Evolutionary conservation across 2,329 filamentous ascomycete species (phyloP), one percentile per base, ranked within the genome.

Genomic region (Periconia sp.): DNA sequence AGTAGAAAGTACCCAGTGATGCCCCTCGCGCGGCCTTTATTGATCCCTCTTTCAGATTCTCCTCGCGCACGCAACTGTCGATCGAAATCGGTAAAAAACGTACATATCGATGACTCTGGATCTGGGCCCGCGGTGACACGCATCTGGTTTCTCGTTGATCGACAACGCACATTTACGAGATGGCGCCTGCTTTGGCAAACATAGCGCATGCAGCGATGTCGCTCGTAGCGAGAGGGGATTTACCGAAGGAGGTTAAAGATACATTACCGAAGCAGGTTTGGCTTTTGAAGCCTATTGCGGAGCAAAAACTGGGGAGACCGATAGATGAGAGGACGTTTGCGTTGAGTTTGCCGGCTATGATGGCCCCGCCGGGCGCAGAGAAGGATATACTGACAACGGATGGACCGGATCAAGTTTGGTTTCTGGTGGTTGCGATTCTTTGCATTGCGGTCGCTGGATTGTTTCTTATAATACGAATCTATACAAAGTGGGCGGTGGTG

Each of bases 351-450:
- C 62, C 60, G 1, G 62, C 56, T 0, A 47, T 63, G 48, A 35
- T 43, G n/a, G 45, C 53, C 2, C 53, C 53, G 44, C 57, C 42
- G 17, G 65, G 61, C 13, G 58, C 58, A 41, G 59, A 66, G 47
- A 11, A 59, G 45, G 3, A 37, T 27, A 8, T 27, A 3, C 62
- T 66, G 63, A 68, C 61, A 0, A 40, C 55, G 1, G 49, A 61
- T 49, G 56, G 56, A 1, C 62, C 61, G 15, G 60, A 63, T 45
- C 64, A 66, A 40, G 47, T 62, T 8, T 68, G 64, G 65, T 68
- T 55, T 30, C 15, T 63, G 27, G 57, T 66, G 7, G 54, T 60
- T 14, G 59, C 61, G 10, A 59, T 66, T 6, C 49, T 54, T 3
- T 67, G 64, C 41, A 63, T 61, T 30, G 57, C 56, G 1, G 44